Evolutionary conservation across 1,139 yeast species (phyloP), one percentile per base, ranked within the genome.

Genomic region (Suhomyces panamericanus): DNA sequence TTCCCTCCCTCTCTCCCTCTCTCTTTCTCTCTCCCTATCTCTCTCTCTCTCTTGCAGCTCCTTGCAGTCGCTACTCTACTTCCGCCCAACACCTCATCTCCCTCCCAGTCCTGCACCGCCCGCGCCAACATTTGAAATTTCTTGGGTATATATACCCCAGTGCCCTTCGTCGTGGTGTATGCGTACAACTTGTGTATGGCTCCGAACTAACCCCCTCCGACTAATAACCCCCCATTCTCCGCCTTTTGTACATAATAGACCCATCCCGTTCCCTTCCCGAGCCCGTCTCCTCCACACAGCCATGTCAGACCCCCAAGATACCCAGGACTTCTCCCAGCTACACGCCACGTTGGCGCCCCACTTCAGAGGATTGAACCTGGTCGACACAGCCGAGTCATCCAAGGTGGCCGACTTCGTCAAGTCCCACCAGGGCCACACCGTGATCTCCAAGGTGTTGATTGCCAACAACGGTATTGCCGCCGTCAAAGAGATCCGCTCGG

Each of bases 381-480:
- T 89, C 39, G 82, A 78, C 32, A 71, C 62, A 15, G 96, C 96
- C 30, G 91, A 87, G 56, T 78, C 85, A 17, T 72, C 84, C 31
- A 77, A 83, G 45, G 81, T 95, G 43, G 85, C 86, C 55, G 95
- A 88, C 60, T 95, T 90, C 63, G 98, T 95, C 49, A 79, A 77
- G 57, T 75, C 80, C 39, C 88, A 87, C 60, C 90, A 87, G 49
- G 99, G 99, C 62, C 99, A 95, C 72, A 90, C 99, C 6, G 96
- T 95, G 42, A 89, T 95, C 62, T 79, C 86, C 48, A 85, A 84
- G 56, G 85, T 93, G 39, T 79, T 93, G 58, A 93, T 93, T 62
- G 98, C 99, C 49, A 93, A 93, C 69, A 93, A 93, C 66, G 99
- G 99, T 80, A 95, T 93, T 66, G 99, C 96, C 33, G 99, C 99